Percentiles rank a stretch among this genome's conserved stretches.
phyloP scores from a whole-genome alignment of 2,329 filamentous ascomycete species.

The Aspergillus pseudotamarii region DNA sequence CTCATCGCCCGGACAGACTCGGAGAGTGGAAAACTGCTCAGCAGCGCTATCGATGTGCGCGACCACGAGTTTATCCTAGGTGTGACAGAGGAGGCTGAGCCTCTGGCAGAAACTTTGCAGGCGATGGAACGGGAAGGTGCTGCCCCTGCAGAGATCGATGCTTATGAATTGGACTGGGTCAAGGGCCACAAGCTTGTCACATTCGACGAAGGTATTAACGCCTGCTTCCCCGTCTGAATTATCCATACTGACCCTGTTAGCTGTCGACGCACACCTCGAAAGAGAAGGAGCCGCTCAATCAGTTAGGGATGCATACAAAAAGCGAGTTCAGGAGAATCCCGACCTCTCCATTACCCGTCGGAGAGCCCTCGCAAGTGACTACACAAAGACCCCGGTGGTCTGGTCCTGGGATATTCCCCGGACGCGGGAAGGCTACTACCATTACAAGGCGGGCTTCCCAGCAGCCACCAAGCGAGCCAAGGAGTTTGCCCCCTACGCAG shows the following conservation, averaged over 20 bases:
- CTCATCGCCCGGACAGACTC: constrained; percentile 95
- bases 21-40: constrained; percentile 87
- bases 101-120: constrained; percentile 85
- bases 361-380: constrained; percentile 68
- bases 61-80: constrained; percentile 98
- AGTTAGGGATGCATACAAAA: constrained; percentile 69
- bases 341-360: constrained; percentile 79
- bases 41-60: constrained; percentile 86
- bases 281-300: constrained; percentile 64
- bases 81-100: constrained; percentile 74
- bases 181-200: constrained; percentile 82
- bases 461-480: constrained; percentile 92
- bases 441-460: constrained; percentile 68
- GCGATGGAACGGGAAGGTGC: constrained; percentile 84
- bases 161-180: constrained; percentile 85
- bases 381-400: constrained; percentile 69
- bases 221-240: not conserved
- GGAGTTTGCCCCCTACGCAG: constrained; percentile 87
- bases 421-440: constrained; percentile 74
- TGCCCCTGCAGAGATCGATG: constrained; percentile 76
- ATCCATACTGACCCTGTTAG: constrained; percentile 40
- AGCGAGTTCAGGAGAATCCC: constrained; percentile 63
- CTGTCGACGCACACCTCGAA: constrained; percentile 73
- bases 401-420: constrained; percentile 93
- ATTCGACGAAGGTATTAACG: constrained; percentile 72